These are phyloP conservation scores for Thielaviopsis populi DNA, from an alignment of 2,329 filamentous ascomycete genomes.

Conservation along the genomic window DNA sequence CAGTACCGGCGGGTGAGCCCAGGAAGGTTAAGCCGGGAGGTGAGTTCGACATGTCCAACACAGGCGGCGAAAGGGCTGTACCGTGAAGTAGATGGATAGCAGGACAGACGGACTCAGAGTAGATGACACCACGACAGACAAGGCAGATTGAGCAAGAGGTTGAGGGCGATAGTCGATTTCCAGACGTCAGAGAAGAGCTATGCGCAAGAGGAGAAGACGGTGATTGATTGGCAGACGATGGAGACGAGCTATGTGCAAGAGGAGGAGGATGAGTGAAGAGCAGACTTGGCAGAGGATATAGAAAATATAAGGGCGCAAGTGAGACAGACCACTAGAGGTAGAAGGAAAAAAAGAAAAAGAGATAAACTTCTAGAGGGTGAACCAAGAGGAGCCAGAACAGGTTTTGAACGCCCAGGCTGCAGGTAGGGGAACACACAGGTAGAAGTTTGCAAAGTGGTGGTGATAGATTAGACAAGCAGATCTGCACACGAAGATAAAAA, in stretches of 20 bases:
- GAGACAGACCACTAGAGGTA: background rate
- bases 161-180: background rate
- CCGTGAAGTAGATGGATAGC: background rate
- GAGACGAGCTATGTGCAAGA: background rate
- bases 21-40: slow-evolving; percentile 11
- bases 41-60: slow-evolving; percentile 2
- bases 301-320: background rate
- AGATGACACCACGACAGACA: background rate
- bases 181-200: background rate
- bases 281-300: slow-evolving; percentile 2
- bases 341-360: background rate
- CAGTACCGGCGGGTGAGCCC: background rate
- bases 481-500: background rate
- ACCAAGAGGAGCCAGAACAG: background rate
- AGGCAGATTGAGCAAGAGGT: background rate
- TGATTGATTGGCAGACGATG: background rate
- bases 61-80: background rate
- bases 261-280: background rate
- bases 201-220: background rate
- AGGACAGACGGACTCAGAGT: background rate
- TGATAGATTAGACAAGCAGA: background rate
- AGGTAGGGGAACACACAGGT: background rate
- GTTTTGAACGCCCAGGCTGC: background rate
- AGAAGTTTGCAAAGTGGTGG: background rate
- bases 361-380: background rate